A percentile compares a stretch with the other conserved stretches of the same genome.
These are phyloP conservation scores for Cryptosporidium meleagridis DNA, from an alignment of 169 alveolate species.

Conservation along the genomic window DNA sequence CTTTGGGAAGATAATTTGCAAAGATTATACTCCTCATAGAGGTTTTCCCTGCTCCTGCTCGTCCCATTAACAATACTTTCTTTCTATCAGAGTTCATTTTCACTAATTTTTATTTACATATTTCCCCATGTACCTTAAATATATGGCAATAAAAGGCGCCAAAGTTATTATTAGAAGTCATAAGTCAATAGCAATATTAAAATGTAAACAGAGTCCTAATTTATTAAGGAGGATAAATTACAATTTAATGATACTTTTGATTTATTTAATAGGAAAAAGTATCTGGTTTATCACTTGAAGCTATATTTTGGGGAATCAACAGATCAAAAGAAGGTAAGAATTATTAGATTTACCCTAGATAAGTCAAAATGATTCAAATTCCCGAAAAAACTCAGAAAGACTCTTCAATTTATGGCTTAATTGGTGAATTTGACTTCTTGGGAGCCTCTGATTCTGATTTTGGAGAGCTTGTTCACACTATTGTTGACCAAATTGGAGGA, in stretches of 20 bases:
- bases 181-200: not conserved
- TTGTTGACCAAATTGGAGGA: constrained; percentile 26
- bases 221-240: not conserved
- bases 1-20: constrained; percentile 93
- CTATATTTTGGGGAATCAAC: not conserved
- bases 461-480: constrained; percentile 39
- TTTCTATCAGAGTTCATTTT: constrained; percentile 75
- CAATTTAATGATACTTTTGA: not conserved
- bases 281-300: not conserved
- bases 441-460: constrained; percentile 45
- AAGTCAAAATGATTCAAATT: not conserved
- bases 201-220: not conserved
- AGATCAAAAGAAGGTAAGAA: not conserved
- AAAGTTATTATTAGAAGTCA: not conserved
- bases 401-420: not conserved
- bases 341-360: not conserved
- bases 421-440: constrained; percentile 24
- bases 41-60: constrained; percentile 93
- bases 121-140: constrained; percentile 6
- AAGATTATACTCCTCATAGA: constrained; percentile 94
- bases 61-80: constrained; percentile 92
- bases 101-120: not conserved
- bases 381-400: not conserved
- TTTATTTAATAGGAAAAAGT: not conserved
- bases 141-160: not conserved